Conservation (phyloP, 2,329 filamentous ascomycete genomes). For the Fusarium falciforme region DNA sequence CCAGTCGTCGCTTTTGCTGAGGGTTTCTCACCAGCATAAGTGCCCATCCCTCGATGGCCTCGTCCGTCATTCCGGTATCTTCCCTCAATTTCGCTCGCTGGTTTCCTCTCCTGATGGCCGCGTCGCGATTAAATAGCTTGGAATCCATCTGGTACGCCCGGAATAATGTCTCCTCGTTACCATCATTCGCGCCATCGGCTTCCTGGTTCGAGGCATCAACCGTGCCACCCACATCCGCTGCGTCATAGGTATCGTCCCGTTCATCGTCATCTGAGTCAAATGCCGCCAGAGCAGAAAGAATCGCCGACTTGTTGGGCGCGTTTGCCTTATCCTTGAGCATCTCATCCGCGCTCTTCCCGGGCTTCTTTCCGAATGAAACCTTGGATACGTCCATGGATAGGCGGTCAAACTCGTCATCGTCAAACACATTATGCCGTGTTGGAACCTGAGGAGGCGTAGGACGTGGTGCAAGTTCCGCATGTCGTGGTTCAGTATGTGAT, state of each 20-base stretch:
- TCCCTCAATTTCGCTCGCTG: slow-evolving; percentile 73
- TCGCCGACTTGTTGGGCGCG: slow-evolving; percentile 83
- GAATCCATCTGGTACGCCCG: slow-evolving; percentile 74
- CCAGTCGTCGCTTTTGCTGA: slow-evolving; percentile 74
- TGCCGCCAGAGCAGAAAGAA: slow-evolving; percentile 85
- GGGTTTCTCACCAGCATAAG: slow-evolving; percentile 84
- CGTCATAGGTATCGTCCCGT: slow-evolving; percentile 95
- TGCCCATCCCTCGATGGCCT: slow-evolving; percentile 93
- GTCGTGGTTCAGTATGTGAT: slow-evolving; percentile 41
- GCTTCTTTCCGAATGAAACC: slow-evolving; percentile 82
- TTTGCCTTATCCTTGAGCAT: slow-evolving; percentile 73
- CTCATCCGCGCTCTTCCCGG: slow-evolving; percentile 75
- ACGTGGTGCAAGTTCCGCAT: slow-evolving; percentile 63
- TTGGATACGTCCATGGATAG: slow-evolving; percentile 74
- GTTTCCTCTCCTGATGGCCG: slow-evolving; percentile 73
- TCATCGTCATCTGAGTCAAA: slow-evolving; percentile 98
- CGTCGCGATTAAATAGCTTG: slow-evolving; percentile 77
- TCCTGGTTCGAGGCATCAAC: slow-evolving; percentile 77
- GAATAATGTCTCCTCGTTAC: slow-evolving; percentile 79
- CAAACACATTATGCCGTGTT: slow-evolving; percentile 78
- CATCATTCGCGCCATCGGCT: slow-evolving; percentile 59
- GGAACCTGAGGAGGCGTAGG: slow-evolving; percentile 69
- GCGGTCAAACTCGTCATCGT: slow-evolving; percentile 82
- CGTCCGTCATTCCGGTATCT: slow-evolving; percentile 90
- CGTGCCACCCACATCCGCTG: slow-evolving; percentile 89